Evolutionary conservation across 2,329 filamentous ascomycete species (phyloP), one percentile per base, ranked within the genome.

Genomic region (Arthrinium puccinioides): DNA sequence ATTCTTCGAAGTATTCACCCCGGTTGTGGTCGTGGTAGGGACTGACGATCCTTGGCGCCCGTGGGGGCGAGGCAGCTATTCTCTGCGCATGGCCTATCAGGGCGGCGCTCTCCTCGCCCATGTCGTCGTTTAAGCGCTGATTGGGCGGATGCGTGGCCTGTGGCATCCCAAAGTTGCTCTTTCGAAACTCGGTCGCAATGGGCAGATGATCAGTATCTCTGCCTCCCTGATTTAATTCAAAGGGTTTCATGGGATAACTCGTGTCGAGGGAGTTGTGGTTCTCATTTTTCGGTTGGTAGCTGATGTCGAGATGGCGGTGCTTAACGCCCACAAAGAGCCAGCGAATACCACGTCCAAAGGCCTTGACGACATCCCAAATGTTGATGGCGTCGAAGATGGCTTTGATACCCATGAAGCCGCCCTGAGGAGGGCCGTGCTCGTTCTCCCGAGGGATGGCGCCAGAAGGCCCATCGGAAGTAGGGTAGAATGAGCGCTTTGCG

Each of bases 361-460:
- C 84, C 61, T 89, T 94, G 52, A 87, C 62, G 28, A 94, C 74
- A 56, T 95, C 87, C 80, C 85, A 87, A 0, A 84, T 72, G 51
- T 92, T 92, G 55, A 88, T 70, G 2, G 85, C 80, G 50, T 90
- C 82, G 2, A 69, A 56, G 6, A 90, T 57, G 4, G 86, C 87
- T 44, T 70, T 69, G 33, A 80, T 44, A 4, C 84, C 84, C 27
- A 80, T 54, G 31, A 73, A 70, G 3, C 84, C 83, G 10, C 84
- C 82, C 39, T 72, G 62, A 31, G 85, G 84, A 3, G 62, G 55
- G 2, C 55, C 56, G 33, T 63, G 57, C 23, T 62, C 52, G 52
- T 70, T 72, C 58, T 70, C 52, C 42, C 58, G 53, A 49, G 63
- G 49, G 43, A 63, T 46, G 44, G 60, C 41, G 53, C 64, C 52